Base-by-base conservation (phyloP, 352 stramenopile genomes). In the Saprolegnia diclina region DNA sequence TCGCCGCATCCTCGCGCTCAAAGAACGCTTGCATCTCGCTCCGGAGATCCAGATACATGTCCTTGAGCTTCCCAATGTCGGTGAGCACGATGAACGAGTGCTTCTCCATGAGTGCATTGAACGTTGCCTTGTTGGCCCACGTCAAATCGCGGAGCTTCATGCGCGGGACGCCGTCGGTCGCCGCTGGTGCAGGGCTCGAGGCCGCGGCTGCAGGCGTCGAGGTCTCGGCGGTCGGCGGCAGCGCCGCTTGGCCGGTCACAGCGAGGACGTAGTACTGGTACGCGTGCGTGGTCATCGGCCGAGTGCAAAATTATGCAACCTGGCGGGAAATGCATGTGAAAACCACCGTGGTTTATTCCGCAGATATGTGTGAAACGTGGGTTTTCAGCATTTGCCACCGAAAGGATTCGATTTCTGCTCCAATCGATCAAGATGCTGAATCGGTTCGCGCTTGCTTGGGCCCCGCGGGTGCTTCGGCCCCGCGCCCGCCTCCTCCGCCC, bases 41-140 rank as follows among this genome's bases (percentile, higher is more conserved):
- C 24, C 82, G 68, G 19, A 83, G 74, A 19, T 75, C 64, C 37
- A 73, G 66, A 55, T 83, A 78, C 32, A 62, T 75, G 50, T 87
- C 77, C 42, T 83, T 64, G 32, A 55, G 70, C 22, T 80, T 69
- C 6, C 79, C 79, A 18, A 87, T 50, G n/a, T 85, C 73, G 14
- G 79, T 82, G 16, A 87, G 76, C 38, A 87, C 79, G 24, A 87
- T 78, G 45, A 87, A 87, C 48, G 79, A 85, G 57, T 87, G 79
- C 32, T 75, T 77, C 57, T 85, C 42, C 78, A 87, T 85, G 65
- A 87, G 75, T 50, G 72, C 71, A 37, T 81, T 67, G 63, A 87
- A 85, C 16, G n/a, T 67, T 42, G 62, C 53, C 52, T 76, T 78
- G 69, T 87, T 85, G 62, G 77, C 76, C 76, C 76, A 79, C 48